Evolutionary conservation across 2,329 filamentous ascomycete species (phyloP), one percentile per base, ranked within the genome.

Genomic region (Fusarium nematophilum): DNA sequence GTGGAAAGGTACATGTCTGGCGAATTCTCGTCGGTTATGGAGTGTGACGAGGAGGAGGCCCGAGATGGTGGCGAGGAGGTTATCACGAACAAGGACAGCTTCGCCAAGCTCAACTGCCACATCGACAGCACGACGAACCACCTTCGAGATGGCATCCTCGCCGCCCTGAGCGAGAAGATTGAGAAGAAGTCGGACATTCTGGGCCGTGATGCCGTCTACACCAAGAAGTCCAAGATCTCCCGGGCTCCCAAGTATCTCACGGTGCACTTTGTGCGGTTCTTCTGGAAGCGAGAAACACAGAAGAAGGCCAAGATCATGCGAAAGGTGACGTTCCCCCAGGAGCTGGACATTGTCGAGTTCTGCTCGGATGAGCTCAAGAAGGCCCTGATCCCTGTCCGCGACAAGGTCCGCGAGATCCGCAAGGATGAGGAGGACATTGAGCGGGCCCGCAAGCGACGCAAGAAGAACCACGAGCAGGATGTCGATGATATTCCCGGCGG

Each of bases 281-380:
- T 94, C 81, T 99, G 95, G 95, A 94, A 96, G 73, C 88, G 90
- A 39, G 92, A 96, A 66, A 93, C 92, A 4, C 90, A 96, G 76
- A 98, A 98, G 82, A 99, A 99, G 83, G 93, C 94, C 65, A 99
- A 99, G 84, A 99, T 99, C 69, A 94, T 99, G 91, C 91, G 93
- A 73, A 99, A 98, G 79, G 95, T 99, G 53, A 94, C 92, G 0
- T 99, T 99, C 73, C 94, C 94, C 6, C 88, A 91, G 44, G 95
- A 99, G 76, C 81, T 99, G 27, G 95, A 99, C 70, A 87, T 92
- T 31, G 88, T 96, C 17, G 95, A 99, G 73, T 97, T 97, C 77
- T 99, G 95, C 76, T 94, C 93, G 10, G 93, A 98, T 21, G 90
- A 95, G 47, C 82, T 99, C 60, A 90, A 87, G 75, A 89, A 89